These are phyloP conservation scores for Erythrophleum fordii DNA, from an alignment of 306 rosid species.

Conservation along the genomic window DNA sequence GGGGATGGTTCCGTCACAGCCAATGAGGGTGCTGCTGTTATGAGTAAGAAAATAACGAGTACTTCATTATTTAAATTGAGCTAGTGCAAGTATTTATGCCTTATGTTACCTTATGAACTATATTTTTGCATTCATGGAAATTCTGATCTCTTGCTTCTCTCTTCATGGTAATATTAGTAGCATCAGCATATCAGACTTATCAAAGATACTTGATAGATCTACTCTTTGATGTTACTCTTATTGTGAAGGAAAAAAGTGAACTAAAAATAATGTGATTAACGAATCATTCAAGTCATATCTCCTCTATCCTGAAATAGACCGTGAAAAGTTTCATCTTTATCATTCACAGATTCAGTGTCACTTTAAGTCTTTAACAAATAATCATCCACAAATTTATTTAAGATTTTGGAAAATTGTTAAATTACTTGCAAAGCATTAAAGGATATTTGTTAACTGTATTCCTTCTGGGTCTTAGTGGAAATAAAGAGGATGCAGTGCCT, in stretches of 20 bases:
- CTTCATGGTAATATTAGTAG: background rate
- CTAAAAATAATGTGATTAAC: slow-evolving; percentile 16
- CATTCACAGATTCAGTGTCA: slow-evolving; percentile 22
- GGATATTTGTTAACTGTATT: background rate
- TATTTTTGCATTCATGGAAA: slow-evolving; percentile 18
- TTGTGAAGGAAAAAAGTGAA: slow-evolving; percentile 12
- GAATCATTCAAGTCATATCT: slow-evolving; percentile 21
- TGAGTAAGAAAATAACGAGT: slow-evolving; percentile 47
- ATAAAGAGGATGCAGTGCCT: slow-evolving; percentile 1
- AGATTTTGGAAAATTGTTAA: background rate
- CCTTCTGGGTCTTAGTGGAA: background rate
- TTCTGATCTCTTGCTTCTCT: slow-evolving; percentile 21
- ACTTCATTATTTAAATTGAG: slow-evolving; percentile 8
- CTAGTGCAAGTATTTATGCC: slow-evolving; percentile 7
- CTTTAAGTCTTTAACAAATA: background rate
- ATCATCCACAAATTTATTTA: background rate
- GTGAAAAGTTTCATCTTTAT: background rate
- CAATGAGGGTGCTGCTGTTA: slow-evolving; percentile 69
- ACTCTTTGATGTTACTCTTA: background rate
- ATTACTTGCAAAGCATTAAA: background rate
- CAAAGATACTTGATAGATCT: slow-evolving; percentile 3
- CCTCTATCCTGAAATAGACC: slow-evolving; percentile 1
- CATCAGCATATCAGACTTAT: slow-evolving; percentile 4
- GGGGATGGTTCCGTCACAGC: slow-evolving; percentile 66
- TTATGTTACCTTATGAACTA: background rate